A percentile compares a stretch with the other conserved stretches of the same genome.
Conservation (phyloP, 208 protist genomes). For the Entamoeba histolytica region DNA sequence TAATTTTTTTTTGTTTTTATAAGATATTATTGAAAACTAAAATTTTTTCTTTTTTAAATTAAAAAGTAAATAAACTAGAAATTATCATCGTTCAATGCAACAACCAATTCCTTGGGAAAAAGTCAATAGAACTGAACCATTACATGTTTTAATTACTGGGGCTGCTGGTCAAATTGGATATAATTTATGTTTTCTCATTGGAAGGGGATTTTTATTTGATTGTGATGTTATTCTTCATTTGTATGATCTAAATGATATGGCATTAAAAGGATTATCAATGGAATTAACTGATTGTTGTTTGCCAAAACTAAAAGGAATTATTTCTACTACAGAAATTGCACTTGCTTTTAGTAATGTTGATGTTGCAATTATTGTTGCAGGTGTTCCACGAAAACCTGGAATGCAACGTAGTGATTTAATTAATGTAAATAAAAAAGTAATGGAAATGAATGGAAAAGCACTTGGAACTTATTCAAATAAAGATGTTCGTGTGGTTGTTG, state of each 20-base stretch:
- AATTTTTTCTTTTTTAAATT: no score
- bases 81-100: no score
- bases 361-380: slow-evolving; percentile 24
- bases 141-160: slow-evolving; percentile 15
- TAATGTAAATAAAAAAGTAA: slow-evolving; percentile 20
- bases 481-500: slow-evolving; percentile 20
- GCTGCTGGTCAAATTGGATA: slow-evolving; percentile 47
- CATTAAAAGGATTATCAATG: slow-evolving; percentile 56
- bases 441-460: slow-evolving; percentile 9
- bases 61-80: no score
- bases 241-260: slow-evolving; percentile 41
- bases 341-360: slow-evolving; percentile 57
- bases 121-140: background rate
- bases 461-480: slow-evolving; percentile 12
- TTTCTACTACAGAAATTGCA: slow-evolving; percentile 42
- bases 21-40: no score
- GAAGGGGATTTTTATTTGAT: slow-evolving; percentile 24
- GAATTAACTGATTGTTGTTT: slow-evolving; percentile 71
- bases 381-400: slow-evolving; percentile 15
- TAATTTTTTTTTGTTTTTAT: no score
- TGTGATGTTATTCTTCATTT: slow-evolving; percentile 43
- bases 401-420: slow-evolving; percentile 29
- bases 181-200: slow-evolving; percentile 22
- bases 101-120: background rate
- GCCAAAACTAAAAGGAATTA: slow-evolving; percentile 52